Evolutionary conservation across 73 alveolate genomes (phyloP), one percentile per base, ranked within the genome.

Genomic region (Diophrys sp.): DNA sequence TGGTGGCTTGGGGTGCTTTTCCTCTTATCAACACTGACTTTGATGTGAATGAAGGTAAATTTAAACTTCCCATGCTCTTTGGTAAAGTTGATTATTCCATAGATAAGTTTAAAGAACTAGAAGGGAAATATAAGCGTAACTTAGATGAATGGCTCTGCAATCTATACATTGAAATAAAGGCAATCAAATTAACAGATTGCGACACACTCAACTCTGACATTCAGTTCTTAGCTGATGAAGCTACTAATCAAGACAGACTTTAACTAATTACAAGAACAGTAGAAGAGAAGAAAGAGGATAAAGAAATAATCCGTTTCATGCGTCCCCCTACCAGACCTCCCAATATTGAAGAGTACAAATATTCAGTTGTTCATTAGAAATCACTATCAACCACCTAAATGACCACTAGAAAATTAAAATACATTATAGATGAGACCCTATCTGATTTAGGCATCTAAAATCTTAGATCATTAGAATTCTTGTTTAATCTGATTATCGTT

Each of bases 121-220:
- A 88, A 81, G 85, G 67, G n/a, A 83, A 75, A 56, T 88, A 83
- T 69, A 82, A 56, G 23, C 44, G 85, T 44, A 83, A 83, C 66
- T 57, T 88, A 34, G 95, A 88, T 73, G 91, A 82, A 44, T 88
- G 95, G 95, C 77, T 83, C 53, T 80, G 95, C 71, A 88, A 88
- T 53, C 83, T 88, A 11, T 88, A 88, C 73, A 68, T 88, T 24
- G 84, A 87, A 32, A 79, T 78, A 11, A 77, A 81, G 33, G 67
- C 44, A 56, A 54, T 71, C 53, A 83, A 71, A 23, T 78, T 77
- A 2, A 75, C 81, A 28, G 95, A 83, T 23, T 85, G 83, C 67
- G 31, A 71, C 23, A 79, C 76, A 62, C 85, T 76, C 44, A 85
- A 85, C 14, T 5, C 75, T 18, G 54, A 68, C 29, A 23, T 68